Base-by-base conservation (phyloP, 2,329 filamentous ascomycete genomes). In the Exophiala phaeomuriformis region DNA sequence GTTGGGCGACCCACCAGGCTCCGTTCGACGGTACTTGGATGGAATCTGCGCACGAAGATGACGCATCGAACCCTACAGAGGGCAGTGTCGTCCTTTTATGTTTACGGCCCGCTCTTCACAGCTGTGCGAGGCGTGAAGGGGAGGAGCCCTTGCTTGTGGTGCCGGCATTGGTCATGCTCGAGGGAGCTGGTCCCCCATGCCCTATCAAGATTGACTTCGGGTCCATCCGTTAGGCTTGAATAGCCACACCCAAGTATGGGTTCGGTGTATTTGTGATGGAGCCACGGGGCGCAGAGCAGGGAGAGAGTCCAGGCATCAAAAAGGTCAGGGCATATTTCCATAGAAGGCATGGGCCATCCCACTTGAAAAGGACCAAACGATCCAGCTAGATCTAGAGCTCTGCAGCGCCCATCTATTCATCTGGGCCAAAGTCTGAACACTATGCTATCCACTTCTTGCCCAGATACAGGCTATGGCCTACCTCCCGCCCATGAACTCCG, bases 401-500 rank as follows among this genome's bases (percentile, higher is more conserved):
- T 19, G 19, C 19, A 19, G 19, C 19, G 19, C 19, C 19, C 19
- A 19, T 19, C 19, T 19, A 19, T 19, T 19, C 19, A 19, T 19
- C 19, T 19, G 19, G 19, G 19, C 19, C 19, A 19, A 19, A 19
- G 19, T 19, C 19, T 19, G 19, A 19, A 19, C 19, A 19, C 19
- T 19, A 19, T 19, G 19, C 19, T 19, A 19, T 19, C 19, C 19
- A 19, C 19, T 19, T 27, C 39, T 42, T 19, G 9, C 2, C 39
- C 33, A 30, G 40, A 3, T 1, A 45, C 4, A 12, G 5, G 5
- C 41, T 35, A 4, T 5, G 10, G 6, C 33, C 35, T 57, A 72
- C 44, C 70, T 61, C 7, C 76, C 74, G 37, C 75, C 75, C 57
- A 75, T 73, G 64, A 79, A 86, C 47, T 84, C 82, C 4, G 83